Evolutionary conservation across 306 rosid genomes (phyloP).

Genomic region (Clitoria ternatea): DNA sequence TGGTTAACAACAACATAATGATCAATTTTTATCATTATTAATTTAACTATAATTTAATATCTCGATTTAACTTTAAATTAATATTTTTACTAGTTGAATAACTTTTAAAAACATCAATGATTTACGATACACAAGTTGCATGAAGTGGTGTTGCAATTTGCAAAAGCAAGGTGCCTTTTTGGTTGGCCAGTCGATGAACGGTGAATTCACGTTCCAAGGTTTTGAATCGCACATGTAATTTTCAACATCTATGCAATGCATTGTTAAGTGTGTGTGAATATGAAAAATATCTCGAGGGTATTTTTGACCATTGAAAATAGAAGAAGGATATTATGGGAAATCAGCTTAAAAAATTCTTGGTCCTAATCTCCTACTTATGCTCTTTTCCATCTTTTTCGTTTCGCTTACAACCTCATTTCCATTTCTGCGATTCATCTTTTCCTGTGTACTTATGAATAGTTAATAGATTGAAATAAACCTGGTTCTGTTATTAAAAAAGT

Average conservation of each 20-base stretch:
- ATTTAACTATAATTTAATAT: no score
- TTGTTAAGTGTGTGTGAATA: background rate
- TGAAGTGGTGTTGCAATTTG: background rate
- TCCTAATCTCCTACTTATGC: background rate
- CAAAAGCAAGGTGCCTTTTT: background rate
- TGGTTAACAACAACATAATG: no score
- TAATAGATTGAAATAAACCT: conserved; percentile 1
- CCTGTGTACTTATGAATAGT: no score
- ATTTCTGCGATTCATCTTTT: background rate
- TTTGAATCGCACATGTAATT: conserved; percentile 23
- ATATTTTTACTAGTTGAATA: no score
- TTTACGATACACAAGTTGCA: background rate
- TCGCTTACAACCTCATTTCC: background rate
- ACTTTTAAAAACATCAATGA: no score
- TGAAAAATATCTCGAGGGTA: background rate
- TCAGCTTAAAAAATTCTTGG: background rate
- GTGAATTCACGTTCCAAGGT: conserved; percentile 28
- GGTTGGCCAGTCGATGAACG: background rate
- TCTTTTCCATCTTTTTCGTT: background rate
- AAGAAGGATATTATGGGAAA: background rate
- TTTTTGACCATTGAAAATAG: background rate
- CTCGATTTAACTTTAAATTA: no score
- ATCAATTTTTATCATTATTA: no score
- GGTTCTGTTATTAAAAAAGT: no score
- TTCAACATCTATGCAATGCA: background rate